Conservation (phyloP, 805 yeast species). For the Kodamaea restingae region DNA sequence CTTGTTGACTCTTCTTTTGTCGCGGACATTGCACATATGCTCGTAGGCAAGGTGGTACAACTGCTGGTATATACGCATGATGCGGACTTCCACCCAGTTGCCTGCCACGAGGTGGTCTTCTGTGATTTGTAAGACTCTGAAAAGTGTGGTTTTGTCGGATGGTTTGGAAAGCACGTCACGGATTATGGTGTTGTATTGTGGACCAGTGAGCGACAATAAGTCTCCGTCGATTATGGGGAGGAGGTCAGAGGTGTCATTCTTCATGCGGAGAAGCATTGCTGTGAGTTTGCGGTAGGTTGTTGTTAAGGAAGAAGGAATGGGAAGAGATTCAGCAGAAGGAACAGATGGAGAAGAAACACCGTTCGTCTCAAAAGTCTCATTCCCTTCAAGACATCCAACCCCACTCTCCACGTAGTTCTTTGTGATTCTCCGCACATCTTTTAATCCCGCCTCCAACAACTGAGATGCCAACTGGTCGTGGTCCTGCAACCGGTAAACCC, state of each 20-base stretch:
- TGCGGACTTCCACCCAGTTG: slow-evolving; percentile 26
- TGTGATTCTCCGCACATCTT: slow-evolving; percentile 19
- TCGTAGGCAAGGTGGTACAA: slow-evolving; percentile 26
- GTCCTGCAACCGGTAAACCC: slow-evolving; percentile 22
- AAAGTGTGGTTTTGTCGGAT: slow-evolving; percentile 2
- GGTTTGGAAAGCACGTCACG: slow-evolving; percentile 16
- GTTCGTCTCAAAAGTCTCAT: too few species aligned
- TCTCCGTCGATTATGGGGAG: slow-evolving; percentile 1
- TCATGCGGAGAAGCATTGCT: slow-evolving; percentile 3
- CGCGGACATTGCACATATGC: slow-evolving; percentile 15
- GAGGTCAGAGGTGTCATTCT: background rate
- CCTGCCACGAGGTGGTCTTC: slow-evolving; percentile 31
- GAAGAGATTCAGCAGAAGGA: too few species aligned
- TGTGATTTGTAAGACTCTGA: slow-evolving; percentile 19
- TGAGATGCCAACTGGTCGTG: slow-evolving; percentile 19
- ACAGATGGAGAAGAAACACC: too few species aligned
- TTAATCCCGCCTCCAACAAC: slow-evolving; percentile 24
- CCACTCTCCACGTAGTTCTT: slow-evolving; percentile 13
- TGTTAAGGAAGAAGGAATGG: slow-evolving; percentile 10
- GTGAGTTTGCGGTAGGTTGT: slow-evolving; percentile 8
- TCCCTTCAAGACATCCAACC: too few species aligned
- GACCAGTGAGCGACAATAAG: slow-evolving; percentile 3
- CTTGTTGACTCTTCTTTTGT: slow-evolving; percentile 11
- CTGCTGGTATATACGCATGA: slow-evolving; percentile 19
- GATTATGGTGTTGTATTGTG: slow-evolving; percentile 4